These are phyloP conservation scores for Trametes punicea DNA, from an alignment of 768 basidiomycete species.

Conservation along the genomic window DNA sequence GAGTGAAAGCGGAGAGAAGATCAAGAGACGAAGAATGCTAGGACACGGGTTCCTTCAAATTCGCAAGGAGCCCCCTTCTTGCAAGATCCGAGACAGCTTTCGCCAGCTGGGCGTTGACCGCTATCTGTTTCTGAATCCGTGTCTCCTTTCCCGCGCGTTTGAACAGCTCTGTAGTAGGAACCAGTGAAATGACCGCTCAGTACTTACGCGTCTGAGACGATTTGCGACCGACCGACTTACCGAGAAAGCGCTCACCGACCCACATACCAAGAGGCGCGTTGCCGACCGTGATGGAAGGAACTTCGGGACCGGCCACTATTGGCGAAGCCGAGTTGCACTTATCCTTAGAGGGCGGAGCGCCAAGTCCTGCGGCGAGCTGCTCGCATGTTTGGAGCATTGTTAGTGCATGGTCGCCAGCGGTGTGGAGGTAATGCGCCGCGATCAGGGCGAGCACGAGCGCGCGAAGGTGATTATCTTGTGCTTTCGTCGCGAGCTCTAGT, in stretches of 20 bases:
- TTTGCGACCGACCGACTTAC: constrained; percentile 35
- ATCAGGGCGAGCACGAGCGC: constrained; percentile 66
- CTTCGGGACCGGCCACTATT: constrained; percentile 8
- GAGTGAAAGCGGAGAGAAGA: neutral
- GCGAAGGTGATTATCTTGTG: constrained; percentile 71
- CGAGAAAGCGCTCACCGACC: constrained; percentile 68
- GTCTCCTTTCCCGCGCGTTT: constrained; percentile 51
- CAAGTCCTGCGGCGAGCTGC: constrained; percentile 68
- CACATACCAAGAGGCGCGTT: constrained; percentile 66
- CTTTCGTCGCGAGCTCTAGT: constrained; percentile 50
- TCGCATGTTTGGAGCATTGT: constrained; percentile 65
- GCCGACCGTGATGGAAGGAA: constrained; percentile 35
- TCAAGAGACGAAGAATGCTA: too few relatives aligned
- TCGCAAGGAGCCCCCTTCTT: neutral
- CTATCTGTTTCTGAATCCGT: constrained; percentile 44
- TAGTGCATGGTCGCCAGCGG: constrained; percentile 64
- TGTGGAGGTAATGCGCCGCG: constrained; percentile 68
- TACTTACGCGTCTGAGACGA: neutral
- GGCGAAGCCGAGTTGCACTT: constrained; percentile 21
- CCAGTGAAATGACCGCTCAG: neutral
- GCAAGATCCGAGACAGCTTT: constrained; percentile 22
- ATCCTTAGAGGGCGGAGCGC: constrained; percentile 38
- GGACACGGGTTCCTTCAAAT: neutral
- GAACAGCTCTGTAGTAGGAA: constrained; percentile 49
- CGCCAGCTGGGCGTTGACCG: constrained; percentile 36